phyloP scores from a whole-genome alignment of 73 alveolate species.

The Symbiodinium pilosum region DNA sequence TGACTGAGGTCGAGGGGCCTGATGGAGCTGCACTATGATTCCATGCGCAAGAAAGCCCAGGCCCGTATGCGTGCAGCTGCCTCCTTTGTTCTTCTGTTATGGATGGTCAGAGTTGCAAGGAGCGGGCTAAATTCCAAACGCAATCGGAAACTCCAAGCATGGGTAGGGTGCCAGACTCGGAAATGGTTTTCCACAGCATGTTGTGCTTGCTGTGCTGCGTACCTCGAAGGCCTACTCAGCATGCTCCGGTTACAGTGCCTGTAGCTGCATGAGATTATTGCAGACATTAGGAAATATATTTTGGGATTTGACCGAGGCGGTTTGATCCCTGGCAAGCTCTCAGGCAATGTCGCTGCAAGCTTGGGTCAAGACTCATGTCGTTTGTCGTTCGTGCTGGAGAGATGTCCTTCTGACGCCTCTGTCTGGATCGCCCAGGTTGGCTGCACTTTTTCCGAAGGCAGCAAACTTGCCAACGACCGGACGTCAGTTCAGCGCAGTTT shows the following conservation, averaged over 20 bases:
- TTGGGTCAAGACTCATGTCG: background rate
- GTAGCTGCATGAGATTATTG: background rate
- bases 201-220: background rate
- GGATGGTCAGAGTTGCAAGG: slow-evolving; percentile 2
- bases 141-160: slow-evolving; percentile 64
- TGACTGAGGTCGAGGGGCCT: slow-evolving; percentile 68
- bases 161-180: slow-evolving; percentile 23
- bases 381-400: too few relatives aligned
- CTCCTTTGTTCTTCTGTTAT: background rate
- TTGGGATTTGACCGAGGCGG: too few relatives aligned
- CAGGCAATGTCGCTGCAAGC: slow-evolving; percentile 46
- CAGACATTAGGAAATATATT: background rate
- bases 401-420: too few relatives aligned
- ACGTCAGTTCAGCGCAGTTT: background rate
- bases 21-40: slow-evolving; percentile 75
- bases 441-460: slow-evolving; percentile 54
- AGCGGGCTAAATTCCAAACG: slow-evolving; percentile 65
- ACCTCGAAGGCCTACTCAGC: slow-evolving; percentile 35
- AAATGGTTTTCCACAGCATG: background rate
- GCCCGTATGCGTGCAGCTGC: background rate
- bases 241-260: slow-evolving; percentile 60
- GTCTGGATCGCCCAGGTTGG: too few relatives aligned
- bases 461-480: slow-evolving; percentile 51
- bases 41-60: slow-evolving; percentile 94
- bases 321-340: slow-evolving; percentile 54